Evolutionary conservation across 805 yeast species (phyloP).

Genomic region (Kuraishia capsulata): DNA sequence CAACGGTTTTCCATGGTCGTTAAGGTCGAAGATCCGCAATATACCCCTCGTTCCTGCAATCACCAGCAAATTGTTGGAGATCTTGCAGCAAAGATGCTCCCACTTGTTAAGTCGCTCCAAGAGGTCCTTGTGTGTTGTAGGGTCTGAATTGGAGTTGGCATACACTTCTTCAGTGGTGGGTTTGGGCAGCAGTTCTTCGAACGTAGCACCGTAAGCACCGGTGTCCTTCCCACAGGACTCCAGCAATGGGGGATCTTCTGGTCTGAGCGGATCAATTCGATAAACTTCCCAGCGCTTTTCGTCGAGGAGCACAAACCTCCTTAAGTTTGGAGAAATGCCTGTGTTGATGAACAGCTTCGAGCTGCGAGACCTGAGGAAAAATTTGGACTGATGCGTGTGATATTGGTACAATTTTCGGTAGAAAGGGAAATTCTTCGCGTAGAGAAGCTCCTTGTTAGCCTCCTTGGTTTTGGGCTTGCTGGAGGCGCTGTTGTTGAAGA

Average conservation of each 20-base stretch:
- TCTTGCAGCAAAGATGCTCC: slow-evolving; percentile 52
- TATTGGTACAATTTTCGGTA: slow-evolving; percentile 55
- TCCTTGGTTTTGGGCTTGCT: slow-evolving; percentile 1
- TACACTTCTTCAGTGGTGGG: slow-evolving; percentile 12
- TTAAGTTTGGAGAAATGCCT: slow-evolving; percentile 54
- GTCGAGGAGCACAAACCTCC: slow-evolving; percentile 55
- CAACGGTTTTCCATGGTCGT: slow-evolving; percentile 47
- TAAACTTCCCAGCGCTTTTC: slow-evolving; percentile 72
- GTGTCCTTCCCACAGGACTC: slow-evolving; percentile 59
- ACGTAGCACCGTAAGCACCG: slow-evolving; percentile 56
- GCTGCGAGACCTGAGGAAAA: slow-evolving; percentile 29
- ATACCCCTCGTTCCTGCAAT: slow-evolving; percentile 70
- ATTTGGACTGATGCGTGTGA: slow-evolving; percentile 38
- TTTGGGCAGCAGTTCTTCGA: slow-evolving; percentile 23
- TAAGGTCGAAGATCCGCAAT: slow-evolving; percentile 54
- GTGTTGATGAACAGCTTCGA: slow-evolving; percentile 44
- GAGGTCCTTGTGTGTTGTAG: slow-evolving; percentile 14
- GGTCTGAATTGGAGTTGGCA: slow-evolving; percentile 18
- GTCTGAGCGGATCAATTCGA: slow-evolving; percentile 32
- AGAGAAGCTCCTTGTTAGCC: slow-evolving; percentile 48
- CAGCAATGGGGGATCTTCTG: slow-evolving; percentile 42
- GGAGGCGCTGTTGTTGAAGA: not conserved
- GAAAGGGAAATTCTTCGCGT: slow-evolving; percentile 75
- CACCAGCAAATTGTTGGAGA: slow-evolving; percentile 51
- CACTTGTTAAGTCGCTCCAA: slow-evolving; percentile 33